Conservation (phyloP, 2,329 filamentous ascomycete genomes). For the Diaporthe sp. region DNA sequence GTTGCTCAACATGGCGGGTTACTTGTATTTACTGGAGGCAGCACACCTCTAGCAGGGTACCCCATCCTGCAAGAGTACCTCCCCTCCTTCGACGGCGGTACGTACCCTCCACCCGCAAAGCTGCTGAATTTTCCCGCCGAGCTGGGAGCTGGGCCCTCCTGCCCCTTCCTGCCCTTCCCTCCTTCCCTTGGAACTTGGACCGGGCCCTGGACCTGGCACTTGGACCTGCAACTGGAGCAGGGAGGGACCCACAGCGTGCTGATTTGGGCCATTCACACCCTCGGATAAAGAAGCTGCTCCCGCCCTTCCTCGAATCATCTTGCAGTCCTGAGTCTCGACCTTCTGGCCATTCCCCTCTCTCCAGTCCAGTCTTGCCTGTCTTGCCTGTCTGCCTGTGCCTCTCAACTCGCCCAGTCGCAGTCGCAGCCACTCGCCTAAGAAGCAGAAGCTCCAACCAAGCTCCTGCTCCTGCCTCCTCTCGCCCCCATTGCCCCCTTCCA, state of each 20-base stretch:
- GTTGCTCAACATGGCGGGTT: neutral
- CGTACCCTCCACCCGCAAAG: neutral
- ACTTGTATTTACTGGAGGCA: neutral
- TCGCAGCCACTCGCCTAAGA: neutral
- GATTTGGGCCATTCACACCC: conserved; percentile 37
- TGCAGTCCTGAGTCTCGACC: conserved; percentile 25
- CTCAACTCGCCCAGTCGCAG: neutral
- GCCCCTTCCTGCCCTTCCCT: neutral
- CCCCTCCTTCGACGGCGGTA: neutral
- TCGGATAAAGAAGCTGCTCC: conserved; percentile 37
- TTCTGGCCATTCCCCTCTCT: conserved; percentile 18
- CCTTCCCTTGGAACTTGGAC: conserved; percentile 5
- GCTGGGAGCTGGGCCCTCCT: conserved; percentile 4
- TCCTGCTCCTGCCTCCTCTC: neutral
- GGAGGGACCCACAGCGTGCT: conserved; percentile 31
- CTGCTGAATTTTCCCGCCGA: conserved; percentile 21
- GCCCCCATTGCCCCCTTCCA: neutral
- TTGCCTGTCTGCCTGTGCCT: conserved; percentile 12
- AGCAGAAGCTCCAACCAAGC: neutral
- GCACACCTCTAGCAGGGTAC: neutral
- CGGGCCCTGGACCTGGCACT: conserved; percentile 14
- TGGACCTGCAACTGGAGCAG: conserved; percentile 17
- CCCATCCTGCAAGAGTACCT: neutral
- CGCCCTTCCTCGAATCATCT: conserved; percentile 40
- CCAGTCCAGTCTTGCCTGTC: too few relatives aligned